phyloP scores from a whole-genome alignment of 2,329 filamentous ascomycete species.

The Aspergillus sp. region DNA sequence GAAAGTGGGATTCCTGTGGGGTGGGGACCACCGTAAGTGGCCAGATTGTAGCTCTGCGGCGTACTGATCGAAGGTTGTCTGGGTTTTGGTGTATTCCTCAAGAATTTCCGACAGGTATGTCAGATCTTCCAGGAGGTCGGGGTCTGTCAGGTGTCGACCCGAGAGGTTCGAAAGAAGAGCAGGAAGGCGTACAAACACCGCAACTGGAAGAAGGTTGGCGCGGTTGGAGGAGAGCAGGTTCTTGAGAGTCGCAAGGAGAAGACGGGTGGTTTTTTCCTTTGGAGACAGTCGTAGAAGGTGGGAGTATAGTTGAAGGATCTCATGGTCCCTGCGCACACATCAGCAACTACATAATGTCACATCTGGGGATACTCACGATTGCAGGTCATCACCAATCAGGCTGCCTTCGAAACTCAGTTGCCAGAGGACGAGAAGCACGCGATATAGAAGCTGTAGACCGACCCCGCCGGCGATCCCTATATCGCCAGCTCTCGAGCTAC shows the following conservation, averaged over 20 bases:
- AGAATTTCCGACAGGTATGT: slow-evolving; percentile 62
- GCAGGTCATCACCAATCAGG: slow-evolving; percentile 72
- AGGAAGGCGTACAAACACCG: slow-evolving; percentile 80
- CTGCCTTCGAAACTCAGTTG: slow-evolving; percentile 87
- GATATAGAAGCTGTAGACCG: slow-evolving; percentile 88
- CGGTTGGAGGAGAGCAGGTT: slow-evolving; percentile 79
- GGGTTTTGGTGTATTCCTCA: slow-evolving; percentile 76
- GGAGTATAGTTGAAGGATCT: slow-evolving; percentile 88
- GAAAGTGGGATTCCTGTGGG: slow-evolving; percentile 81
- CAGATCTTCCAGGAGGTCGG: slow-evolving; percentile 51
- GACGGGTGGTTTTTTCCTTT: slow-evolving; percentile 95
- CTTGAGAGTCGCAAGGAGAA: slow-evolving; percentile 83
- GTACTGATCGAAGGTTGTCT: slow-evolving; percentile 68
- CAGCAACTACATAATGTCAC: slow-evolving; percentile 7
- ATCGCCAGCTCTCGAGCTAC: slow-evolving; percentile 66
- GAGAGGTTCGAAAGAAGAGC: slow-evolving; percentile 58
- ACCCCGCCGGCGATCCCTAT: slow-evolving; percentile 69
- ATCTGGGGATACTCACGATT: slow-evolving; percentile 44
- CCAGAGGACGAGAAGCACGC: slow-evolving; percentile 91
- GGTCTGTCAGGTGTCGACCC: slow-evolving; percentile 51
- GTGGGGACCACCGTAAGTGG: slow-evolving; percentile 88
- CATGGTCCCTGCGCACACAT: slow-evolving; percentile 68
- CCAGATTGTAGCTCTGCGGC: slow-evolving; percentile 81
- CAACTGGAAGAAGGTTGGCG: slow-evolving; percentile 71
- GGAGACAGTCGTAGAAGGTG: slow-evolving; percentile 87